Percentiles rank a stretch among this genome's conserved stretches.
Conservation (phyloP, 371 early-diverging fungal species). For the Mortierella sp. region DNA sequence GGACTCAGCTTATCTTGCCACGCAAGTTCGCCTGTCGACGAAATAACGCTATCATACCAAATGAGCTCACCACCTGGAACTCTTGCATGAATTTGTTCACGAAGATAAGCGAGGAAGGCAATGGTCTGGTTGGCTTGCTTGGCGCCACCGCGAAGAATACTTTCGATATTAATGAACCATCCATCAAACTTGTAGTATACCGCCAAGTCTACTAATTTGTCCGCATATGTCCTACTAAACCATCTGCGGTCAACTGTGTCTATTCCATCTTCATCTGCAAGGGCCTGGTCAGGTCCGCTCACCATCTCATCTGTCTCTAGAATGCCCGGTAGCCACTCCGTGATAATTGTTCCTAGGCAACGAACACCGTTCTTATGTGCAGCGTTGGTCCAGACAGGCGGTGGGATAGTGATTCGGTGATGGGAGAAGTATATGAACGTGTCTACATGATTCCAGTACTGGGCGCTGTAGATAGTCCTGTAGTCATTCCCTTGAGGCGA, state of each 20-base stretch:
- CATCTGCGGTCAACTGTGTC: conserved; percentile 42
- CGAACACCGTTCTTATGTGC: conserved; percentile 73
- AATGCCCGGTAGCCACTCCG: conserved; percentile 59
- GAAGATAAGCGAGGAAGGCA: conserved; percentile 63
- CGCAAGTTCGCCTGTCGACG: conserved; percentile 49
- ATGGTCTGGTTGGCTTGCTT: conserved; percentile 49
- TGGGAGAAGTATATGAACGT: conserved; percentile 76
- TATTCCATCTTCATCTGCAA: conserved; percentile 28
- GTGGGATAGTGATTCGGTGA: conserved; percentile 70
- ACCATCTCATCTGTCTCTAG: conserved; percentile 63
- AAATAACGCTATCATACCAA: conserved; percentile 63
- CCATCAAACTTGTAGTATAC: conserved; percentile 76
- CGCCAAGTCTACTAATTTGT: conserved; percentile 72
- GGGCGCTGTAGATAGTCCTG: conserved; percentile 59
- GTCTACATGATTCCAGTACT: conserved; percentile 73
- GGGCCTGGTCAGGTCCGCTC: conserved; percentile 41
- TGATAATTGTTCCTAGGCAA: conserved; percentile 66
- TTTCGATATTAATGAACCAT: conserved; percentile 77
- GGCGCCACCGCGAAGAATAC: conserved; percentile 57
- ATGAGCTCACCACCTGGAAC: conserved; percentile 65
- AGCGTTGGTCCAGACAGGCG: conserved; percentile 72
- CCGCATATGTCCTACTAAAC: conserved; percentile 61
- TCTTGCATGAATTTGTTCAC: conserved; percentile 59
- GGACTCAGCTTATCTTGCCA: conserved; percentile 72
- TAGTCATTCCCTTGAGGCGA: conserved; percentile 64